Base-by-base conservation (phyloP, 176 grass and related monocot genomes). In the Coix lacrymajobi region DNA sequence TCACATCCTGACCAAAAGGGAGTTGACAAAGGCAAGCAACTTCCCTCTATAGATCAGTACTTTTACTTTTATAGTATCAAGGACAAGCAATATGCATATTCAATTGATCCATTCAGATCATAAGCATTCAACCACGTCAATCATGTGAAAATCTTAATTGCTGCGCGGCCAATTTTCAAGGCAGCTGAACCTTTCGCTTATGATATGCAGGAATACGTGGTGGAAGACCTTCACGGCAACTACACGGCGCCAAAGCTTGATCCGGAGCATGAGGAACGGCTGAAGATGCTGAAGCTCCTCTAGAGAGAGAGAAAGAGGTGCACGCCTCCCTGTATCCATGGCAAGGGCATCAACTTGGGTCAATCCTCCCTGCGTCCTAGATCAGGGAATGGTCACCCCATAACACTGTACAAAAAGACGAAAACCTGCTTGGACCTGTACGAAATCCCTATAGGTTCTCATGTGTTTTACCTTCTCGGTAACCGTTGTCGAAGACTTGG, bases 1-100 rank as follows among this genome's bases (percentile, higher is more conserved):
- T 89, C 93, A 99, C 82, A 94, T 96, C 81, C 83, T 99, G 48
- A 96, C 96, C 29, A 99, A 99, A 85, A 89, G 93, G 54, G 96
- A 99, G 44, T 93, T 99, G 30, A 99, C 96, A 20, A 99, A 96
- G 93, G 96, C 84, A 92, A 81, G 64, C 48, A 71, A 65, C 11
- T 13, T 20, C 30, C 79, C 15, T 71, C 71, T 24, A 11, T 57
- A 65, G 20, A 84, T 20, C 45, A 66, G 33, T 71, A 25, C 0
- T 77, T 26, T 1, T 46, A 20, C 7, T 77, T 26, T 1, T 46
- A 20, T 7, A 22, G 17, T 30, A 79, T 48, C 40, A 46, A 32
- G 28, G 44, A 10, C 1, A 7, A 63, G 29, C 57, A 63, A 19
- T 6, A 7, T 22, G 39, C 39, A 79, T 45, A 22, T 33, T 79